A percentile compares a stretch with the other conserved stretches of the same genome.
phyloP scores from a whole-genome alignment of 768 basidiomycete species.

The Boletus reticulatus region DNA sequence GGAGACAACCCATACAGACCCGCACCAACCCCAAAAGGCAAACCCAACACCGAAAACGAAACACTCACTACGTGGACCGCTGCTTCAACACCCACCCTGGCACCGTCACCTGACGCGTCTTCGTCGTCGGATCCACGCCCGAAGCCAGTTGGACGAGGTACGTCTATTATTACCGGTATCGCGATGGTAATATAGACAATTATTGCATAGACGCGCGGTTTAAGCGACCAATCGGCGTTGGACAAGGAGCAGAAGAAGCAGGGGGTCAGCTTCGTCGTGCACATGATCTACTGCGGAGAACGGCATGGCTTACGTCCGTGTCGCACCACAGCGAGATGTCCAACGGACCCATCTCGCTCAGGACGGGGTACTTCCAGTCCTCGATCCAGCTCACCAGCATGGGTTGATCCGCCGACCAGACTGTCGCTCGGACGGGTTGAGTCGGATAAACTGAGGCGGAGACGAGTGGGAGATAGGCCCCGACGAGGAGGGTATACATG shows the following conservation, averaged over 20 bases:
- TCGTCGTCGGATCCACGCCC: constrained; percentile 36
- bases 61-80: constrained; percentile 34
- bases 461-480: constrained; percentile 11
- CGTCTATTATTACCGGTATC: constrained; percentile 21
- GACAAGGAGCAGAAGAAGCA: too few species aligned
- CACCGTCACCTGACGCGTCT: constrained; percentile 26
- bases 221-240: too few species aligned
- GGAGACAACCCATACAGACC: too few species aligned
- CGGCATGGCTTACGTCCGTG: constrained; percentile 34
- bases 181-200: not conserved
- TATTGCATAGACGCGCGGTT: too few species aligned
- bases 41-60: not conserved
- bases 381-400: constrained; percentile 51
- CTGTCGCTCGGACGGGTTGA: constrained; percentile 44
- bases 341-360: constrained; percentile 42
- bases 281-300: not conserved
- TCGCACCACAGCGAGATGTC: constrained; percentile 46
- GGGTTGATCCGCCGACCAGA: constrained; percentile 43
- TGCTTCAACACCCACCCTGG: constrained; percentile 25
- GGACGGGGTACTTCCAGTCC: constrained; percentile 38
- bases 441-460: constrained; percentile 49
- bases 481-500: not conserved
- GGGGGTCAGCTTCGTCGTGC: not conserved
- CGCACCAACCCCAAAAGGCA: too few species aligned
- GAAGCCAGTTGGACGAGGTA: constrained; percentile 44